Conservation (phyloP, 257 asterid species). For the Parsonsia alboflavescens region DNA sequence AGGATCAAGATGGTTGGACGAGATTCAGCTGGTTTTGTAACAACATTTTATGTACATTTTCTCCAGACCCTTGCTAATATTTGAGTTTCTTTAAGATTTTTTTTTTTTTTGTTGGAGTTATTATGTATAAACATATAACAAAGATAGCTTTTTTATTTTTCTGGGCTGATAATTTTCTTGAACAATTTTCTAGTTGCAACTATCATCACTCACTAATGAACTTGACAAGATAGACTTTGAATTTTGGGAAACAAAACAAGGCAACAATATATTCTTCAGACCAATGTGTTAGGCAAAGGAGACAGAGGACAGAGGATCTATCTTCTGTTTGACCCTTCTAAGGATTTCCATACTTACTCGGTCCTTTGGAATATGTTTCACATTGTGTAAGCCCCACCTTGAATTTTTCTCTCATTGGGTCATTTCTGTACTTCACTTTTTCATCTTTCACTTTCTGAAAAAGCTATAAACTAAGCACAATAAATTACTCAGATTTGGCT, state of each 20-base stretch:
- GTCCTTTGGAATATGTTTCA: no score
- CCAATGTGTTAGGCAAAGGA: constrained; percentile 39
- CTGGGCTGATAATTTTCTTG: background rate
- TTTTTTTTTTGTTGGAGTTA: background rate
- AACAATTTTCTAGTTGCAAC: no score
- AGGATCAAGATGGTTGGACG: no score
- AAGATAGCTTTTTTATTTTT: background rate
- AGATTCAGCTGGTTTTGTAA: no score
- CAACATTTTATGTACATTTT: no score
- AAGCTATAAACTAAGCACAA: background rate
- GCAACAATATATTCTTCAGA: constrained; percentile 34
- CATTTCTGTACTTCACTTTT: no score
- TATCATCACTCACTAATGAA: constrained; percentile 31
- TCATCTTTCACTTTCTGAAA: no score
- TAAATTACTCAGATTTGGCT: background rate
- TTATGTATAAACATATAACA: background rate
- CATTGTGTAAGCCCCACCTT: constrained; percentile 30
- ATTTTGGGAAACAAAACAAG: constrained; percentile 42
- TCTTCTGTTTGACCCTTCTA: constrained; percentile 40
- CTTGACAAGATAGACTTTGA: constrained; percentile 45
- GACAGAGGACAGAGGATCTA: constrained; percentile 33
- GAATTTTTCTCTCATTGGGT: constrained; percentile 7
- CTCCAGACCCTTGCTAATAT: background rate
- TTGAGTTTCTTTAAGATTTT: background rate
- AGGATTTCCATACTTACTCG: constrained; percentile 29